These are phyloP conservation scores for Leccinum barrowsii DNA, from an alignment of 768 basidiomycete species.

Conservation along the genomic window DNA sequence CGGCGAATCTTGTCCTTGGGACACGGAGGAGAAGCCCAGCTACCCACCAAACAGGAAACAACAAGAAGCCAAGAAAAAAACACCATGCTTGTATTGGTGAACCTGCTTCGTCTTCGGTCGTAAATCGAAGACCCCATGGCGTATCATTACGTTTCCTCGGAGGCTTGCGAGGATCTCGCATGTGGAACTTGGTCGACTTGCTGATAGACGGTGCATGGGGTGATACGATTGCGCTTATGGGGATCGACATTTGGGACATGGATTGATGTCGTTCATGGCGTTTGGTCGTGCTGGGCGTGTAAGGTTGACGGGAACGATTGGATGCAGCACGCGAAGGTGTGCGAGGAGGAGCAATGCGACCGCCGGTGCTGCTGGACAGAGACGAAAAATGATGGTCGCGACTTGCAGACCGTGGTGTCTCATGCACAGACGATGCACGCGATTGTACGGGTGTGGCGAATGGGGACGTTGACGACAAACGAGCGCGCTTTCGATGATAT, in stretches of 20 bases:
- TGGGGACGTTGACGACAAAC: slow-evolving; percentile 44
- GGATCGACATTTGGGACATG: slow-evolving; percentile 71
- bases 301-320: slow-evolving; percentile 31
- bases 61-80: slow-evolving; percentile 69
- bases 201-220: slow-evolving; percentile 74
- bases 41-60: slow-evolving; percentile 64
- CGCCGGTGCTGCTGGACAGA: slow-evolving; percentile 35
- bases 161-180: slow-evolving; percentile 76
- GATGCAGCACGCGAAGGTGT: slow-evolving; percentile 38
- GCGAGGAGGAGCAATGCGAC: slow-evolving; percentile 26
- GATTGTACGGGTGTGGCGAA: slow-evolving; percentile 31
- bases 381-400: slow-evolving; percentile 25
- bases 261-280: slow-evolving; percentile 44
- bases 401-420: slow-evolving; percentile 18
- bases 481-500: slow-evolving; percentile 67
- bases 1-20: slow-evolving; percentile 61
- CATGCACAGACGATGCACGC: slow-evolving; percentile 28
- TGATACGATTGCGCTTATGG: slow-evolving; percentile 72
- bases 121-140: slow-evolving; percentile 57
- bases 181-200: slow-evolving; percentile 61
- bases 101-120: slow-evolving; percentile 48
- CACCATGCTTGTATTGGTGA: slow-evolving; percentile 69
- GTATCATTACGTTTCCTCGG: slow-evolving; percentile 52
- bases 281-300: slow-evolving; percentile 23
- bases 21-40: slow-evolving; percentile 50